Percentiles rank a stretch among this genome's conserved stretches.
Conservation (phyloP, 768 basidiomycete species). For the Panaeolus papilionaceus region DNA sequence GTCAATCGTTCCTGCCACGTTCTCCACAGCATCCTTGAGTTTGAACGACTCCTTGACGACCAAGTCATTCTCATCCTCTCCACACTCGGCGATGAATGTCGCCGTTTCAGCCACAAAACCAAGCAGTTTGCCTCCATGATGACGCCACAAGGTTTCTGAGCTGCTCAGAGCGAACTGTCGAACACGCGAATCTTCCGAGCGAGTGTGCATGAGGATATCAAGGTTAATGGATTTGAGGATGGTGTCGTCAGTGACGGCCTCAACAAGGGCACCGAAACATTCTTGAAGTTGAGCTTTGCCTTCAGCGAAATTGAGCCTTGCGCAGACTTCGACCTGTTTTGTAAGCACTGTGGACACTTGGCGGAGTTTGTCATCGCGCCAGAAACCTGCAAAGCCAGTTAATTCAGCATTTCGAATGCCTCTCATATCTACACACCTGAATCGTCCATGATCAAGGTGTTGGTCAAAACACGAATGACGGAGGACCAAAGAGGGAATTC, state of each 20-base stretch:
- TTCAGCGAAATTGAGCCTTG: conserved; percentile 42
- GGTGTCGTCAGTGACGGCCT: conserved; percentile 58
- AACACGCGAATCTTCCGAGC: conserved; percentile 77
- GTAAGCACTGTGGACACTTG: conserved; percentile 65
- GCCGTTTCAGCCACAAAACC: conserved; percentile 86
- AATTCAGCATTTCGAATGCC: background rate
- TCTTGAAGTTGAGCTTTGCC: conserved; percentile 50
- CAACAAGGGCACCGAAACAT: conserved; percentile 61
- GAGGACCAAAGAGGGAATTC: conserved; percentile 66
- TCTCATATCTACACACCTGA: conserved; percentile 57
- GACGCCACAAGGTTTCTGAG: conserved; percentile 76
- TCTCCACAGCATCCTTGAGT: conserved; percentile 76
- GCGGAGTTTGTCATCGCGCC: conserved; percentile 84
- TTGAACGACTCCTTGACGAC: conserved; percentile 74
- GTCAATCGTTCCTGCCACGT: conserved; percentile 68
- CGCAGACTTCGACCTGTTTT: conserved; percentile 66
- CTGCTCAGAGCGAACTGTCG: conserved; percentile 75
- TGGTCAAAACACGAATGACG: conserved; percentile 64
- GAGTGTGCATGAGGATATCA: conserved; percentile 85
- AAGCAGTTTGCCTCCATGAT: conserved; percentile 75
- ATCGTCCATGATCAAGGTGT: conserved; percentile 80
- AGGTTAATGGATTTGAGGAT: conserved; percentile 85
- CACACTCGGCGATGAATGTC: conserved; percentile 86
- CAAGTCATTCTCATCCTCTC: conserved; percentile 87
- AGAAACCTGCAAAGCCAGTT: conserved; percentile 68